Evolutionary conservation across 169 alveolate genomes (phyloP).

Genomic region (Babesia sp.): DNA sequence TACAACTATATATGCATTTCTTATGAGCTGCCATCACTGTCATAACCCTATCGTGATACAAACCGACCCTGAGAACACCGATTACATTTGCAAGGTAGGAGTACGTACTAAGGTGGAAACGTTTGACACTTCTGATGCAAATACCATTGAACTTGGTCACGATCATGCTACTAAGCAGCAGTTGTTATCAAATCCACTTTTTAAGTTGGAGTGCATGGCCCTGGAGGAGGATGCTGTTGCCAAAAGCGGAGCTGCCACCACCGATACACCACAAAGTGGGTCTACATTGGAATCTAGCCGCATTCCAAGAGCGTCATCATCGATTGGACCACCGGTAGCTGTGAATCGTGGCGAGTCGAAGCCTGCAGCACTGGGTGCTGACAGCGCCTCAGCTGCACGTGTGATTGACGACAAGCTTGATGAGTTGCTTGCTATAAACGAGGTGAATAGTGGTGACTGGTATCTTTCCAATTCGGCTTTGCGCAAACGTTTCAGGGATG

Average conservation of each 20-base stretch:
- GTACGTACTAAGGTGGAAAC: conserved; percentile 74
- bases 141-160: conserved; percentile 34
- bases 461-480: conserved; percentile 62
- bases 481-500: conserved; percentile 33
- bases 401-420: conserved; percentile 24
- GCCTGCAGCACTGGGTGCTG: not conserved
- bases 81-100: conserved; percentile 75
- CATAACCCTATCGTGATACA: conserved; percentile 65
- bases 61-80: conserved; percentile 81
- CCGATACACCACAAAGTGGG: not conserved
- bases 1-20: conserved; percentile 74
- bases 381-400: not conserved
- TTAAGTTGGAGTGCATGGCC: conserved; percentile 46
- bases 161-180: conserved; percentile 41
- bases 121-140: conserved; percentile 33
- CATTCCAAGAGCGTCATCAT: not conserved
- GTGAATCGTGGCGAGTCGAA: not conserved
- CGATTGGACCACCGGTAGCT: not conserved
- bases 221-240: conserved; percentile 12
- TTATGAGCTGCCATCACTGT: conserved; percentile 79
- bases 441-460: conserved; percentile 40
- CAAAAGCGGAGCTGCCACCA: not conserved
- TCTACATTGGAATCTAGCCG: not conserved
- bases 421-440: conserved; percentile 34
- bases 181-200: conserved; percentile 51